Evolutionary conservation across 2,329 filamentous ascomycete species (phyloP), one percentile per base, ranked within the genome.

Genomic region (Tolypocladium album): DNA sequence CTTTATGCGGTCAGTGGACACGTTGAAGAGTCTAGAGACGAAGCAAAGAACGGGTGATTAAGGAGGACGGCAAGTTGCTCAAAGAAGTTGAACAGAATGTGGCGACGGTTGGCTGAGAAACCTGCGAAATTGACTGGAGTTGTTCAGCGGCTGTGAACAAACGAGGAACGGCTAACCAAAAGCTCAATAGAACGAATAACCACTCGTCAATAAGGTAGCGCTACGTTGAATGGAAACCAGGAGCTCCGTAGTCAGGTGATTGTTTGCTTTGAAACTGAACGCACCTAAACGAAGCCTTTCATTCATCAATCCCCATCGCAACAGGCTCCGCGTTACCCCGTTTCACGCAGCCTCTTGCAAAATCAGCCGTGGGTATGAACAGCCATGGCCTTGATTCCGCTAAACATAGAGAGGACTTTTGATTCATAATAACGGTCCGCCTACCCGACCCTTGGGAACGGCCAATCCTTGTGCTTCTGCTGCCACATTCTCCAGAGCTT

Each of bases 401-500:
- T 53, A 13, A 36, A 36, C 34, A 15, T 20, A 34, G n/a, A 13
- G 50, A 53, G 9, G 50, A 52, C 31, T 13, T 53, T 36, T 36
- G 31, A 13, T 31, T 31, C 50, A n/a, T 36, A 36, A 20, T 36
- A 31, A n/a, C 50, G 31, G 50, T 52, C 31, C 31, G 9, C 27
- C 31, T 53, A 36, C 31, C 50, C 50, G n/a, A 36, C 27, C 31
- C 20, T 9, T 34, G 20, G 50, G 9, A 22, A 36, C 31, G 50
- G 36, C 11, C 31, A 31, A 38, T 62, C 62, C 61, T 58, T 62
- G 57, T 42, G 34, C 53, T 59, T 31, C 53, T 50, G 60, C 58
- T 61, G 61, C 66, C 65, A 66, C 57, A 40, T 56, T 61, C 64
- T 60, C 62, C 61, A 65, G 61, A 67, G 62, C 63, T 34, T 55